phyloP scores from a whole-genome alignment of 2,329 filamentous ascomycete genomes.

The Gremmenia infestans region DNA sequence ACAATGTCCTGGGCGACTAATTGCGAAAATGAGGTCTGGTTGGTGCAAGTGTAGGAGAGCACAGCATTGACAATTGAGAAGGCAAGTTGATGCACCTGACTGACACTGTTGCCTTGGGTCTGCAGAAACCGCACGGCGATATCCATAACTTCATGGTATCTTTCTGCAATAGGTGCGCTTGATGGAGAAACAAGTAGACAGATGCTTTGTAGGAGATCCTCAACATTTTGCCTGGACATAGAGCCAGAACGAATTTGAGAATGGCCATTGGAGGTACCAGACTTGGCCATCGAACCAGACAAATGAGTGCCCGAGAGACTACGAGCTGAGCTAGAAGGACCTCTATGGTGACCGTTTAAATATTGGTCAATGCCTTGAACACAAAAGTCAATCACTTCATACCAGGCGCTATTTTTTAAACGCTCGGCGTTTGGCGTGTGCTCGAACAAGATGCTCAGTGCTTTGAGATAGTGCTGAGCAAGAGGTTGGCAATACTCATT shows the following conservation, averaged over 20 bases:
- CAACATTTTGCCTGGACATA: conserved; percentile 34
- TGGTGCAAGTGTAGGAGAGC: conserved; percentile 59
- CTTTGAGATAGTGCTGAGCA: conserved; percentile 71
- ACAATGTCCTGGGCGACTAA: conserved; percentile 55
- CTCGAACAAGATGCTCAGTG: conserved; percentile 64
- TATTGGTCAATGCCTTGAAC: conserved; percentile 54
- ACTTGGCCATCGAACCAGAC: conserved; percentile 21
- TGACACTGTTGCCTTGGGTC: conserved; percentile 51
- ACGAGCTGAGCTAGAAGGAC: conserved; percentile 10
- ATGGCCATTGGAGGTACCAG: conserved; percentile 26
- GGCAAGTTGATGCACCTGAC: conserved; percentile 63
- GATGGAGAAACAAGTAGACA: conserved; percentile 57
- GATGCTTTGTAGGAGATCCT: conserved; percentile 62
- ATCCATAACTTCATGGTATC: conserved; percentile 50
- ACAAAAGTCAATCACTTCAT: conserved; percentile 47
- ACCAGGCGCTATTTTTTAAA: conserved; percentile 50
- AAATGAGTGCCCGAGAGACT: conserved; percentile 16
- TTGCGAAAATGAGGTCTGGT: conserved; percentile 60
- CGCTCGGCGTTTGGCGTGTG: conserved; percentile 77
- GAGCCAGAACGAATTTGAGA: conserved; percentile 22
- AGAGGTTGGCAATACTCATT: conserved; percentile 65
- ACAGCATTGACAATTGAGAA: conserved; percentile 73
- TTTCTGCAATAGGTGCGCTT: conserved; percentile 60
- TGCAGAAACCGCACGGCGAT: conserved; percentile 57
- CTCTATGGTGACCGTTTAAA: conserved; percentile 27